Conservation (phyloP, 2,329 filamentous ascomycete genomes). For the Escovopsis weberi region DNA sequence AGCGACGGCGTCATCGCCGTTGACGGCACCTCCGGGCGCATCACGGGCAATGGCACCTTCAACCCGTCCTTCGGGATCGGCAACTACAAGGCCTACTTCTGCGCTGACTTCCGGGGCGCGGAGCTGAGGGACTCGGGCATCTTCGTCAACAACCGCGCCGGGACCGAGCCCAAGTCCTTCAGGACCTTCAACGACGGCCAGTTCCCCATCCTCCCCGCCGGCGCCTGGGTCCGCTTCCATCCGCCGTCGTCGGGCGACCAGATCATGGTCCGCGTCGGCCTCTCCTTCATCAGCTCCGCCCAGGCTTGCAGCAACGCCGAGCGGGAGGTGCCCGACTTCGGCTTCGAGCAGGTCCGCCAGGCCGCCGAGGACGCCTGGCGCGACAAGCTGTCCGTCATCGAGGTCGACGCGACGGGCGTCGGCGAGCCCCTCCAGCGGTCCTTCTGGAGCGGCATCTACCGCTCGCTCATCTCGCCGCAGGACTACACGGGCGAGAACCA, state of each 20-base stretch:
- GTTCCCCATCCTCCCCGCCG: conserved; percentile 21
- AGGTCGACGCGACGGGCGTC: conserved; percentile 38
- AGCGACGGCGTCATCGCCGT: conserved; percentile 10
- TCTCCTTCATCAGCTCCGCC: conserved; percentile 54
- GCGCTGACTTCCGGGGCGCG: conserved; percentile 42
- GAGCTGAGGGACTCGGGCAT: conserved; percentile 40
- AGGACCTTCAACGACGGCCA: conserved; percentile 16
- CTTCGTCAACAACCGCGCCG: conserved; percentile 39
- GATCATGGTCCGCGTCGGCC: conserved; percentile 51
- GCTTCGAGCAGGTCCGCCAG: conserved; percentile 42
- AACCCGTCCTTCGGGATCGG: conserved; percentile 46
- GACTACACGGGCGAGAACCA: conserved; percentile 67
- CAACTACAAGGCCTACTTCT: conserved; percentile 42
- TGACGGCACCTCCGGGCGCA: conserved; percentile 34
- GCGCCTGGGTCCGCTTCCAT: conserved; percentile 51
- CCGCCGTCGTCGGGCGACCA: conserved; percentile 18
- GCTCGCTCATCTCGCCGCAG: conserved; percentile 55
- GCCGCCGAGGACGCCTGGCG: conserved; percentile 47
- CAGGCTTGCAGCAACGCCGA: conserved; percentile 59
- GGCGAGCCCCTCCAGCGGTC: conserved; percentile 43
- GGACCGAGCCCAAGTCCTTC: conserved; percentile 26
- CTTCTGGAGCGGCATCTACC: conserved; percentile 60
- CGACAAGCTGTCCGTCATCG: conserved; percentile 44
- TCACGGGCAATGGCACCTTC: conserved; percentile 44
- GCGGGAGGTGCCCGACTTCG: conserved; percentile 50